These are phyloP conservation scores for Diaporthe australafricana DNA, from an alignment of 2,329 filamentous ascomycete genomes.

Conservation along the genomic window DNA sequence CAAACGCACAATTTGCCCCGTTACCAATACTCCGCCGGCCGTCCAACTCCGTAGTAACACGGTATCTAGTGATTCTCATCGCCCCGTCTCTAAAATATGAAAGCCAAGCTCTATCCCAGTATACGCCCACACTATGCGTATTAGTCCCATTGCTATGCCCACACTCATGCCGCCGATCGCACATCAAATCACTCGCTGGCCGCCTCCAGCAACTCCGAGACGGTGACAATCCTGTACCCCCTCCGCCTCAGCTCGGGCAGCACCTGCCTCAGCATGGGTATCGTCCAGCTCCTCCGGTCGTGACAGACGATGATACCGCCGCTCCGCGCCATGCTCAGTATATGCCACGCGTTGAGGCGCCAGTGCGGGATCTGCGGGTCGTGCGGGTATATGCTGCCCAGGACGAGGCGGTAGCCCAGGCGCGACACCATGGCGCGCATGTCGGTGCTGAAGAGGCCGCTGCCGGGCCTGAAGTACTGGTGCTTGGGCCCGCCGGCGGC, in stretches of 20 bases:
- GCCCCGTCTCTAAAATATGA: background rate
- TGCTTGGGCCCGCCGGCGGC: constrained; percentile 54
- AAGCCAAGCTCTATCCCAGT: constrained; percentile 16
- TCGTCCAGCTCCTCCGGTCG: constrained; percentile 85
- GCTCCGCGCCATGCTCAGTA: constrained; percentile 81
- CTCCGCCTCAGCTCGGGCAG: constrained; percentile 76
- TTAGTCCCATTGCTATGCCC: background rate
- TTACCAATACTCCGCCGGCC: background rate
- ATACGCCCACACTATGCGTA: constrained; percentile 12
- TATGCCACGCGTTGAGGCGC: constrained; percentile 79
- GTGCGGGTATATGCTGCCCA: constrained; percentile 89
- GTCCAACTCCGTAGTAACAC: background rate
- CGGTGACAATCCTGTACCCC: constrained; percentile 78
- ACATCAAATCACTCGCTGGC: constrained; percentile 6
- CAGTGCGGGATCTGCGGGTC: constrained; percentile 84
- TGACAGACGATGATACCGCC: constrained; percentile 89
- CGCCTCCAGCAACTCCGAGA: constrained; percentile 72
- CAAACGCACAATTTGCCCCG: background rate
- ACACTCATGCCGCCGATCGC: background rate
- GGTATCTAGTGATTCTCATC: background rate
- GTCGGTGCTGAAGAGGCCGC: constrained; percentile 80
- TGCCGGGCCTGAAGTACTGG: constrained; percentile 85
- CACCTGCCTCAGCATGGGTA: constrained; percentile 79
- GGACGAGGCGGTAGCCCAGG: constrained; percentile 77
- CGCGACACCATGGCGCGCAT: constrained; percentile 73